Conservation (phyloP, 2,329 filamentous ascomycete genomes). For the Aspergillus piperis region DNA sequence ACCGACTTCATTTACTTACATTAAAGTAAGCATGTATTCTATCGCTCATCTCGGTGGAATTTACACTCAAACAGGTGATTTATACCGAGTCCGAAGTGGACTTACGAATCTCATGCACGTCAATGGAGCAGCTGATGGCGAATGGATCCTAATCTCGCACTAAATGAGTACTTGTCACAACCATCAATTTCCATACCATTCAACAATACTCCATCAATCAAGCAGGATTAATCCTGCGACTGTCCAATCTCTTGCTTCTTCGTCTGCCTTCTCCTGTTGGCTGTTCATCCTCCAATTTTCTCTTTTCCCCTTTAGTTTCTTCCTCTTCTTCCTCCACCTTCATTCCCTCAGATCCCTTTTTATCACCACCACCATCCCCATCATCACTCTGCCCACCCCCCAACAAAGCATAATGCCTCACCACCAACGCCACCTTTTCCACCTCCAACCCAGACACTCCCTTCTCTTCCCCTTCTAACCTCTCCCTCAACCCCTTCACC, state of each 20-base stretch:
- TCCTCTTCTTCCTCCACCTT: background rate
- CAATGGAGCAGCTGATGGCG: no score
- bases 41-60: no score
- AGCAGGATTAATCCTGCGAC: background rate
- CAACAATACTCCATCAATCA: background rate
- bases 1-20: no score
- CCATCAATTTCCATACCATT: background rate
- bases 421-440: conserved; percentile 42
- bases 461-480: conserved; percentile 15
- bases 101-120: no score
- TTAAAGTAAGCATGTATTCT: no score
- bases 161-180: no score
- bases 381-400: background rate
- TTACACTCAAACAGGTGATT: no score
- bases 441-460: conserved; percentile 26
- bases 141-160: no score
- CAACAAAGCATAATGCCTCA: conserved; percentile 22
- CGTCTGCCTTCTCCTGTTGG: background rate
- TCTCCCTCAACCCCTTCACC: conserved; percentile 22
- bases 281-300: conserved; percentile 3
- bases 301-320: background rate
- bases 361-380: background rate
- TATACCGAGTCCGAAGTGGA: no score
- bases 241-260: conserved; percentile 3
- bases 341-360: background rate